Base-by-base conservation (phyloP, 2,329 filamentous ascomycete species). In the Apiospora kogelbergensis region DNA sequence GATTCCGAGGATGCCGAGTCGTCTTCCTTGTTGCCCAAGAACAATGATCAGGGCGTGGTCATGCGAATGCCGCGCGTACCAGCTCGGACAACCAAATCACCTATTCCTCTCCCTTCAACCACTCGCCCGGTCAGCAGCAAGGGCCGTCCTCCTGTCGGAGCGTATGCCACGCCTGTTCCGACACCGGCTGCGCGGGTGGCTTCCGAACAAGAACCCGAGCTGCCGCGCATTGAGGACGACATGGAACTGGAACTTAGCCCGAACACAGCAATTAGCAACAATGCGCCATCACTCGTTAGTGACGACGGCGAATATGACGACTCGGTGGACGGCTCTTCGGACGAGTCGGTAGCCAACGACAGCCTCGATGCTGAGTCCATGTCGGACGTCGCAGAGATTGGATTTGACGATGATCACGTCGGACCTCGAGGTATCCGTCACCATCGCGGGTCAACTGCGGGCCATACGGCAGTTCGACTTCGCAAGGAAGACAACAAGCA, bases 281-380 rank as follows among this genome's bases (percentile, higher is more conserved):
- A 93, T 73, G 91, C 92, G 10, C 92, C 92, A 26, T 94, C 91
- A 74, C 85, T 95, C 65, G 91, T 94, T 76, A 93, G 91, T 80
- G 92, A 95, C 79, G 91, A 94, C 76, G 91, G 91, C 74, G 92
- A 94, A 77, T 93, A 92, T 75, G 91, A 92, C 73, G 90, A 91
- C 68, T 93, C 90, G 1, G 89, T 91, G 68, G 88, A 89, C 70
- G 86, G 84, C 63, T 91, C 88, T 0, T 83, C 84, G 4, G 86
- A 85, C 3, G 82, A 85, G 57, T 90, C 89, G 5, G 89, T 89
- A 33, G 82, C 82, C 67, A 87, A 85, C 68, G 87, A 89, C 65
- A 84, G 81, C 68, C 78, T 87, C 45, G 89, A 89, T 33, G 83
- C 88, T n/a, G 88, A 88, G 70, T 84, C 85, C 3, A 83, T 88